phyloP scores from a whole-genome alignment of 805 yeast species.

The Phaffomyces thermotolerans region DNA sequence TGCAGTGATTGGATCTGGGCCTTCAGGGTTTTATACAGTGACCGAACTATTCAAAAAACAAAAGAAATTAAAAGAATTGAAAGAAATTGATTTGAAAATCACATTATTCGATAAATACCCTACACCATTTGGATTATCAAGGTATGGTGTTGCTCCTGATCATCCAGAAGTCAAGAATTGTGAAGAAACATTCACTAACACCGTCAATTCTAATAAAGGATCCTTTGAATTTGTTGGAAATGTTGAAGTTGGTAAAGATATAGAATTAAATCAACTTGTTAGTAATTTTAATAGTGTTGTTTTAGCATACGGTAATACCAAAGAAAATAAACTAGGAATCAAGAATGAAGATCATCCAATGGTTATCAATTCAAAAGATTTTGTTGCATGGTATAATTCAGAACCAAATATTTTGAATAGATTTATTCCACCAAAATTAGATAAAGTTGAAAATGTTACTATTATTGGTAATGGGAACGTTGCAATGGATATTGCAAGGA shows the following conservation, averaged over 20 bases:
- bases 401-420: constrained; percentile 48
- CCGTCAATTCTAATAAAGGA: constrained; percentile 14
- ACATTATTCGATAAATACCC: constrained; percentile 82
- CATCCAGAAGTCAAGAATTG: constrained; percentile 94
- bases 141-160: constrained; percentile 99
- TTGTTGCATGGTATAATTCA: constrained; percentile 97
- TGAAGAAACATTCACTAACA: constrained; percentile 53
- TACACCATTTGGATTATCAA: constrained; percentile 82
- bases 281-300: constrained; percentile 65
- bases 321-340: constrained; percentile 42
- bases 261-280: constrained; percentile 42
- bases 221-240: constrained; percentile 64
- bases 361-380: constrained; percentile 72
- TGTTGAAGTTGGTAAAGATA: constrained; percentile 55
- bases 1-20: constrained; percentile 85
- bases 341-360: constrained; percentile 54
- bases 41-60: constrained; percentile 52
- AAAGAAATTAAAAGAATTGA: constrained; percentile 2
- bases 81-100: constrained; percentile 28
- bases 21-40: constrained; percentile 92
- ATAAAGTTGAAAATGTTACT: constrained; percentile 54
- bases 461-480: constrained; percentile 97
- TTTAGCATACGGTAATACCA: constrained; percentile 77
- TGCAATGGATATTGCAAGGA: constrained; percentile 83
- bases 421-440: constrained; percentile 47